Evolutionary conservation across 805 yeast species (phyloP).

Genomic region (Starmerella vitae): DNA sequence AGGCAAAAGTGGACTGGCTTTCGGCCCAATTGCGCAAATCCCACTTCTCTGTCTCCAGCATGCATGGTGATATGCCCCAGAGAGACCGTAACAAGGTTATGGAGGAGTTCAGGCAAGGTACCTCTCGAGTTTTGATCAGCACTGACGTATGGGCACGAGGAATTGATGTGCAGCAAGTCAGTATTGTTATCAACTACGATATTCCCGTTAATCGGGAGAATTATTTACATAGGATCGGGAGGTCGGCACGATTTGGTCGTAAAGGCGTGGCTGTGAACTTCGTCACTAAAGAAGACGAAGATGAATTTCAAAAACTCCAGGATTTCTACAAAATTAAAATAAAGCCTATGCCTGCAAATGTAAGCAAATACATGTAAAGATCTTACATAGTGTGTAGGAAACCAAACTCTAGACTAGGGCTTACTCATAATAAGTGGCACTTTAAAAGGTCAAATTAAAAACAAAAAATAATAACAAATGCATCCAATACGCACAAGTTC

Average conservation of each 20-base stretch:
- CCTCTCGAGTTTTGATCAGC: conserved; percentile 83
- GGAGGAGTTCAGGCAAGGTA: conserved; percentile 91
- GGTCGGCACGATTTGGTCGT: conserved; percentile 97
- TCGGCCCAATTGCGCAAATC: conserved; percentile 63
- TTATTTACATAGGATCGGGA: conserved; percentile 94
- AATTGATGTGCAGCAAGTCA: conserved; percentile 95
- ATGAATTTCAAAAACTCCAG: conserved; percentile 69
- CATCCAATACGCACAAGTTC: too few species aligned
- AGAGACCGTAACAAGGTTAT: conserved; percentile 86
- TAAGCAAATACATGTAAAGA: conserved; percentile 25
- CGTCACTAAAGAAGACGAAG: conserved; percentile 66
- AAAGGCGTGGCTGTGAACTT: conserved; percentile 93
- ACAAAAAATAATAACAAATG: too few species aligned
- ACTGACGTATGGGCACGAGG: conserved; percentile 98
- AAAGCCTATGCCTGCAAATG: conserved; percentile 80
- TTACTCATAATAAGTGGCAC: neutral
- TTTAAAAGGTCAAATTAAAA: too few species aligned
- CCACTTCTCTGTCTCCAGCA: conserved; percentile 84
- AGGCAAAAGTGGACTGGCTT: conserved; percentile 86
- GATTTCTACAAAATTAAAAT: conserved; percentile 77
- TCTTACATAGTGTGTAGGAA: neutral
- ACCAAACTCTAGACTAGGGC: neutral
- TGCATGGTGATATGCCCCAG: conserved; percentile 96
- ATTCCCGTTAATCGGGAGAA: conserved; percentile 86
- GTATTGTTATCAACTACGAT: conserved; percentile 90